Base-by-base conservation (phyloP, 2,329 filamentous ascomycete genomes). In the Pezicula rhizophila region DNA sequence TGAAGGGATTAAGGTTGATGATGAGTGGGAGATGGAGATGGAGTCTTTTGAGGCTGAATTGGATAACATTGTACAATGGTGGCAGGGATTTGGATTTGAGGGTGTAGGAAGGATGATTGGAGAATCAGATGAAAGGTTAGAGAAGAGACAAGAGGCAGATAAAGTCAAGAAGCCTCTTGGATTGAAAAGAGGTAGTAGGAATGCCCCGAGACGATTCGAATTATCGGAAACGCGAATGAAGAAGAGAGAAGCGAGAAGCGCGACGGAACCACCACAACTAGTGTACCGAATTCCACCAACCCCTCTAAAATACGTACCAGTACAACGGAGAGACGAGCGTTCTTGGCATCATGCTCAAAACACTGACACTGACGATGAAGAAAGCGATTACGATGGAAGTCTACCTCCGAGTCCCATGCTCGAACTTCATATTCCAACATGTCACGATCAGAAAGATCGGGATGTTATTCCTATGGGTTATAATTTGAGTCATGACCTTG, bases 401-500 rank as follows among this genome's bases (percentile, higher is more conserved):
- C 31, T 58, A 18, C 60, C 59, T 8, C 51, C 52, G 3, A 60
- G 56, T 45, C 58, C 61, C 8, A 58, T 61, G 57, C 25, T 53
- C 11, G 52, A 60, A 39, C 20, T 59, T 5, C 45, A 53, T 1
- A 26, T 45, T 11, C 37, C 50, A 17, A 23, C 23, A 23, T 43
- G 8, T 35, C 15, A 34, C 15, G 40, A 28, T 14, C 15, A 31
- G 12, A 52, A 47, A 18, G 52, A 55, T 33, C 53, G 66, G 26
- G 68, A 70, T 46, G 60, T 69, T 8, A 71, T 78, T 46, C 75
- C 78, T 0, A 82, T 83, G 79, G 78, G 78, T 0, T 82, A 75
- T 58, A 83, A 83, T 53, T 67, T 83, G 2, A 72, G 73, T 10
- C 76, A 80, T 52, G 79, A 82, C 58, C 59, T 82, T 35, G 76